Evolutionary conservation across 257 asterid species (phyloP).

Genomic region (Phtheirospermum japonicum): DNA sequence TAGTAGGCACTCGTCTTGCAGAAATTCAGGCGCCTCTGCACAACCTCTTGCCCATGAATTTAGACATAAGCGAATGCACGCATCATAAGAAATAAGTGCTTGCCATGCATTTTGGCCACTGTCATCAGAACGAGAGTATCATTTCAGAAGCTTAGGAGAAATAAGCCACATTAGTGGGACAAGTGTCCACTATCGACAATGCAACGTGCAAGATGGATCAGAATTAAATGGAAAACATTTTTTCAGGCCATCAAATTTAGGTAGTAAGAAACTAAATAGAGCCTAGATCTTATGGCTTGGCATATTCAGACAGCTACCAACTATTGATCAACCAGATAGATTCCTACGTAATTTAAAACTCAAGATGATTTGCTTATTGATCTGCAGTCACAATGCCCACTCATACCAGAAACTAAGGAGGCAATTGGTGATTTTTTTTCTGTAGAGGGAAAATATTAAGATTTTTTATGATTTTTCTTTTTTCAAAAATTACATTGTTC

Average conservation of each 20-base stretch:
- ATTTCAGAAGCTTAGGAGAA: conserved; percentile 19
- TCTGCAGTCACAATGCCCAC: no score
- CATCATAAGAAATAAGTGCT: conserved; percentile 88
- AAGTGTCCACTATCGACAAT: not conserved
- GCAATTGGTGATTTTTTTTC: no score
- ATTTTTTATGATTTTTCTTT: no score
- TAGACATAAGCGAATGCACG: conserved; percentile 83
- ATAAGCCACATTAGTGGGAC: conserved; percentile 13
- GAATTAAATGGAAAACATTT: not conserved
- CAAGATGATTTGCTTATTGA: no score
- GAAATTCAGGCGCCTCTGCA: conserved; percentile 89
- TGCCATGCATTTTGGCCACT: conserved; percentile 91
- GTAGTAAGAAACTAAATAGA: conserved; percentile 10
- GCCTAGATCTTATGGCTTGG: not conserved
- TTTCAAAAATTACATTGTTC: no score
- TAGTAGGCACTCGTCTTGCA: conserved; percentile 77
- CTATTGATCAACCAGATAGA: no score
- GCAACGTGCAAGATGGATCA: not conserved
- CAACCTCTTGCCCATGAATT: conserved; percentile 96
- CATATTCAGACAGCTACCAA: no score
- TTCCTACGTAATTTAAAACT: no score
- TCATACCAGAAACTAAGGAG: no score
- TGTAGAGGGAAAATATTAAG: no score
- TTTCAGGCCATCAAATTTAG: not conserved
- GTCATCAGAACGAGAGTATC: conserved; percentile 30